Evolutionary conservation across 2,329 filamentous ascomycete species (phyloP), one percentile per base, ranked within the genome.

Genomic region (Passalora sequoiae): DNA sequence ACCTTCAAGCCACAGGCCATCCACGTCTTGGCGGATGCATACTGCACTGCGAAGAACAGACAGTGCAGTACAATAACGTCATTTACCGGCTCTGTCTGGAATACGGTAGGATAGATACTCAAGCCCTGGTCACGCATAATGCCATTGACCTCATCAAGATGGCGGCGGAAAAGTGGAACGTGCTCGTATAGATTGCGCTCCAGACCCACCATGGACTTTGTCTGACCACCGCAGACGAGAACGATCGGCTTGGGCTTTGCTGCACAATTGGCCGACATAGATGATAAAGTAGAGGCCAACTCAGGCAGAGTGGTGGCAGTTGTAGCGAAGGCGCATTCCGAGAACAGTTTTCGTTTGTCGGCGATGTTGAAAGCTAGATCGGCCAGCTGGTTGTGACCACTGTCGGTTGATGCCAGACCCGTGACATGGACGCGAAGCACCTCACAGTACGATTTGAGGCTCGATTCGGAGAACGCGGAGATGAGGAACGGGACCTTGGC

Each of bases 1-100:
- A 40, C 40, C n/a, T 36, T 4, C 2, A 47, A 6, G 7, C 40
- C 45, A 16, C 22, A 22, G 5, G 20, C 30, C 8, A 47, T 31
- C 45, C 45, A 47, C 13, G 13, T 24, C 31, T 32, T 44, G 10
- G 40, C 45, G 3, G 21, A 40, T 6, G 45, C 17, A 19, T 44
- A 47, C 21, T 47, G 45, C 28, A 47, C 13, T 3, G 45, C 35
- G 16, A 44, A 44, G n/a, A 44, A 19, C 21, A 32, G 17, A 13
- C 7, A n/a, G 9, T 44, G 45, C 6, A 44, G 37, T 2, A 15
- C 12, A 3, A 47, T 40, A 16, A 37, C n/a, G 22, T 47, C 40
- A 1, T 33, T 17, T 4, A 44, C 20, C 2, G 29, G 22, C 10
- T 19, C 40, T 4, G 13, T 15, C 8, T 47, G 13, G 30, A 47